These are phyloP conservation scores for Lepidium sativum DNA, from an alignment of 345 rosid genomes.

Conservation along the genomic window DNA sequence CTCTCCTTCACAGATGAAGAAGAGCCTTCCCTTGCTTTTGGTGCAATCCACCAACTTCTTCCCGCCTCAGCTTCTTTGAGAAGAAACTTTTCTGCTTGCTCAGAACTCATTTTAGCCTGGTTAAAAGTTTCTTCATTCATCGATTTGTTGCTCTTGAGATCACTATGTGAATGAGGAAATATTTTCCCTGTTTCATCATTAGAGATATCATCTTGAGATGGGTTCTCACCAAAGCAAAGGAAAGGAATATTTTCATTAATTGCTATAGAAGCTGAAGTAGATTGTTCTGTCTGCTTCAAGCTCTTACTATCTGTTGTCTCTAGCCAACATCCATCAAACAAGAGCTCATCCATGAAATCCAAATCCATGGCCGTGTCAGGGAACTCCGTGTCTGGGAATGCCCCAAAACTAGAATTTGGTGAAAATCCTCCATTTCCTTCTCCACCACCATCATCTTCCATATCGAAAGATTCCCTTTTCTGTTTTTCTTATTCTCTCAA, in stretches of 20 bases:
- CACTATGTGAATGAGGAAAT: constrained; percentile 8
- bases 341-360: constrained; percentile 81
- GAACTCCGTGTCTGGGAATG: constrained; percentile 30
- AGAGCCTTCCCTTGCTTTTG: constrained; percentile 26
- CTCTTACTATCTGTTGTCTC: constrained; percentile 46
- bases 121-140: constrained; percentile 10
- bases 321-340: constrained; percentile 76
- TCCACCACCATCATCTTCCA: constrained; percentile 43
- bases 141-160: constrained; percentile 16
- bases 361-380: constrained; percentile 61
- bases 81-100: constrained; percentile 21
- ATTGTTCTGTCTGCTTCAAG: constrained; percentile 31
- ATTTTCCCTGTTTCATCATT: constrained; percentile 26
- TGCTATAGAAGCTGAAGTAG: constrained; percentile 23
- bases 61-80: constrained; percentile 40
- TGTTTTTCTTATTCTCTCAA: constrained; percentile 22
- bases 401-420: constrained; percentile 38
- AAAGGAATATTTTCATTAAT: constrained; percentile 26
- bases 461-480: constrained; percentile 9
- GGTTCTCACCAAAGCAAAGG: constrained; percentile 12
- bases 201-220: constrained; percentile 21
- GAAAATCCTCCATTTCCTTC: constrained; percentile 30
- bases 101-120: constrained; percentile 20
- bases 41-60: constrained; percentile 64
- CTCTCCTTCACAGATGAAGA: constrained; percentile 50